Base-by-base conservation (phyloP, 2,329 filamentous ascomycete species). In the Trichoderma sp. region DNA sequence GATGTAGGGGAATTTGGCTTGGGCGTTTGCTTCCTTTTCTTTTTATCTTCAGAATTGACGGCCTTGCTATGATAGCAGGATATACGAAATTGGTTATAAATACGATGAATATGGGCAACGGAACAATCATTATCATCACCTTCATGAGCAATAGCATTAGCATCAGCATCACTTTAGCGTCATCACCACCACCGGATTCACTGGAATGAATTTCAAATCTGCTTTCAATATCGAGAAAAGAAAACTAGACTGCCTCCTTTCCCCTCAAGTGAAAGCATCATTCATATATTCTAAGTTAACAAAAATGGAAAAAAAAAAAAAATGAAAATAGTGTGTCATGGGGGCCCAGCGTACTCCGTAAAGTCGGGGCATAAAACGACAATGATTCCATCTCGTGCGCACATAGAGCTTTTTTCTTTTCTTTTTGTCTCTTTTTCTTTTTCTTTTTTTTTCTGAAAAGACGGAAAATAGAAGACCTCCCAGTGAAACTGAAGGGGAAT, bases 1-100 rank as follows among this genome's bases (percentile, higher is more conserved):
- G 24, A 68, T 80, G 35, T 81, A 72, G 21, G 8, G n/a, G 4
- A 29, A 19, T 8, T 29, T 55, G n/a, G 31, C 19, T 35, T 14
- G 49, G 19, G 35, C 29, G 29, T 16, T 63, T 63, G 3, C 10
- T 40, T 67, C 5, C 24, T 40, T 24, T 52, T 37, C 10, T 31
- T 53, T 40, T n/a, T 55, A 8, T 57, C n/a, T 43, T 57, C 13
- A 11, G 40, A 21, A 13, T 43, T 21, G 24, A 62, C 56, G 56
- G 55, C 49, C 24, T 61, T 37, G 53, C 11, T 35, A 62, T 61
- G 21, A 33, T n/a, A 33, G 5, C 33, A 31, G 21, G 35, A 33
- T 21, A 13, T 10, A 40, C 16, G 40, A 43, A 8, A 40, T 47
- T 49, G n/a, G 8, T 24, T 49, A 49, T 49, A 24, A 55, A 29